phyloP scores from a whole-genome alignment of 2,329 filamentous ascomycete genomes.

The Acrodontium crateriforme region DNA sequence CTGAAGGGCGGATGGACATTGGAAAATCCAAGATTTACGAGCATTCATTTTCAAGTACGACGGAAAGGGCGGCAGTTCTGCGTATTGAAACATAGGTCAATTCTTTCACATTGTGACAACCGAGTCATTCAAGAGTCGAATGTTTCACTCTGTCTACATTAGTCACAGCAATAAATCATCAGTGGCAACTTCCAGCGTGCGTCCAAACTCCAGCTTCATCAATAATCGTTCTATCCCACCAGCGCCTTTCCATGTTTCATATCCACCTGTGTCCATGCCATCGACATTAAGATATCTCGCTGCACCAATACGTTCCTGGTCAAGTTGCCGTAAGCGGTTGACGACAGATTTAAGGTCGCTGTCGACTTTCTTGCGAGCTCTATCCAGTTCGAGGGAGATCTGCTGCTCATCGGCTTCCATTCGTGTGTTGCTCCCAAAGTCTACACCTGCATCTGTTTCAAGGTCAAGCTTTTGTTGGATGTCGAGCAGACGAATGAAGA shows the following conservation, averaged over 20 bases:
- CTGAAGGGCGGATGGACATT: too few relatives aligned
- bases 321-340: slow-evolving; percentile 44
- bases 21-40: too few relatives aligned
- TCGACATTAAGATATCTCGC: slow-evolving; percentile 14
- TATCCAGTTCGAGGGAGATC: slow-evolving; percentile 49
- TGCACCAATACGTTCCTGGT: slow-evolving; percentile 34
- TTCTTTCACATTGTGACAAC: too few relatives aligned
- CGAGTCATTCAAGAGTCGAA: too few relatives aligned
- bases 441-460: slow-evolving; percentile 72
- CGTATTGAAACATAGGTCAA: too few relatives aligned
- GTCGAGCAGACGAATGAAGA: slow-evolving; percentile 59
- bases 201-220: slow-evolving; percentile 73
- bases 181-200: slow-evolving; percentile 6
- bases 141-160: too few relatives aligned
- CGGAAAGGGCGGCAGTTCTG: too few relatives aligned
- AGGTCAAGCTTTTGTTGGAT: slow-evolving; percentile 70
- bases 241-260: slow-evolving; percentile 56
- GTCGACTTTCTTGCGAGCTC: slow-evolving; percentile 52
- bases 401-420: slow-evolving; percentile 57
- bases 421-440: slow-evolving; percentile 41
- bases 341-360: slow-evolving; percentile 50
- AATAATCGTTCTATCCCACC: slow-evolving; percentile 72
- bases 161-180: too few relatives aligned
- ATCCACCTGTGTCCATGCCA: slow-evolving; percentile 30
- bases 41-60: too few relatives aligned